A percentile compares a stretch with the other conserved stretches of the same genome.
These are phyloP conservation scores for Colletotrichum sublineola DNA, from an alignment of 2,329 filamentous ascomycete genomes.

Conservation along the genomic window DNA sequence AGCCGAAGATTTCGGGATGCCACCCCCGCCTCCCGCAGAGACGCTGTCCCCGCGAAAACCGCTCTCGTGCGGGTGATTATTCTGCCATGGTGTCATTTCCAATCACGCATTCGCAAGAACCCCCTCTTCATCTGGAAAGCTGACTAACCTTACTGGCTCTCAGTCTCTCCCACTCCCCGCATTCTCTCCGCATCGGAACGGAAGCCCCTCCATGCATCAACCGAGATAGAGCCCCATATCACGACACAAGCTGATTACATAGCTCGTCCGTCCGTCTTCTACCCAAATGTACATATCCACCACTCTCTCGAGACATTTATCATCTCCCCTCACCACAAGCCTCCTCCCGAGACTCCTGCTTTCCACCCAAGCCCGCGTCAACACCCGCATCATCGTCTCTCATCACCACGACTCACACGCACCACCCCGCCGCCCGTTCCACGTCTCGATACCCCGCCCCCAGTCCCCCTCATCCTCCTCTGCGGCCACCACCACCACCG, in stretches of 20 bases:
- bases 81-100: neutral
- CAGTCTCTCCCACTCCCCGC: neutral
- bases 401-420: neutral
- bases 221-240: neutral
- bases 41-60: neutral
- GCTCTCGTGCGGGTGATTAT: neutral
- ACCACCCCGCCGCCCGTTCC: neutral
- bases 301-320: neutral
- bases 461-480: neutral
- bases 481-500: neutral
- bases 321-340: neutral
- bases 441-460: slow-evolving; percentile 1
- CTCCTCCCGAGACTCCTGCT: slow-evolving; percentile 9
- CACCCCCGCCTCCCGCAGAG: neutral
- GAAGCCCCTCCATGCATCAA: neutral
- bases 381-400: neutral
- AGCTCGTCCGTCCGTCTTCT: neutral
- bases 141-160: neutral
- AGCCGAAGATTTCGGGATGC: neutral
- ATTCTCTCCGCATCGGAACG: slow-evolving; percentile 9
- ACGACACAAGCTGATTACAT: neutral
- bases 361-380: neutral
- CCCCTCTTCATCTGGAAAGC: slow-evolving; percentile 10
- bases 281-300: neutral
- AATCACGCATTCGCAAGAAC: slow-evolving; percentile 1